Conservation (phyloP, 148 eudicot genomes). For the Nepenthes gracilis region DNA sequence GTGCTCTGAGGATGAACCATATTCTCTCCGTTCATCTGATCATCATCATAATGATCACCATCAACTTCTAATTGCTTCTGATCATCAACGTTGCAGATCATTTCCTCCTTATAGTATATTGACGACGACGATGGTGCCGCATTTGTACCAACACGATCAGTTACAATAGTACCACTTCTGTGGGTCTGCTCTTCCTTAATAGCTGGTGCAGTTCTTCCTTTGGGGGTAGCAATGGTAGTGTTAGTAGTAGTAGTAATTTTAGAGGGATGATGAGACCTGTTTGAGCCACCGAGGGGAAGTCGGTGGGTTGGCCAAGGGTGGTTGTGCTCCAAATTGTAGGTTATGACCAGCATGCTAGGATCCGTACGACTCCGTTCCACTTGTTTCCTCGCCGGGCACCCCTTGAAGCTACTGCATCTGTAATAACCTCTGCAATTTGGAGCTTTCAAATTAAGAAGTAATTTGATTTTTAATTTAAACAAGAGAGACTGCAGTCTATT, state of each 20-base stretch:
- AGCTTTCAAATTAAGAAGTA: no score
- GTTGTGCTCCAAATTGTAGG: conserved; percentile 89
- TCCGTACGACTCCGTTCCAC: conserved; percentile 88
- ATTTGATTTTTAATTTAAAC: no score
- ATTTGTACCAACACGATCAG: neutral
- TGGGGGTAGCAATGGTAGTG: neutral
- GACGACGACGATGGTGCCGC: neutral
- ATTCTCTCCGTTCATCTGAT: neutral
- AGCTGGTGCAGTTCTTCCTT: no score
- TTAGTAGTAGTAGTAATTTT: conserved; percentile 5
- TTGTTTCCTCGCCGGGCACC: conserved; percentile 87
- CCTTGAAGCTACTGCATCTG: conserved; percentile 91
- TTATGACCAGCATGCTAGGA: conserved; percentile 82
- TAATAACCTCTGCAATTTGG: conserved; percentile 54
- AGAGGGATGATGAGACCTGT: conserved; percentile 33
- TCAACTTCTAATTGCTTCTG: no score
- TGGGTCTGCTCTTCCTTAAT: conserved; percentile 12
- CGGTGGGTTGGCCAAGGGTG: conserved; percentile 97
- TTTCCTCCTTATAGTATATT: neutral
- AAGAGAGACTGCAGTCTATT: no score
- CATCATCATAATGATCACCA: conserved; percentile 5
- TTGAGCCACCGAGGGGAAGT: conserved; percentile 77
- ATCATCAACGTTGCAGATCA: no score
- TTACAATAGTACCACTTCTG: neutral
- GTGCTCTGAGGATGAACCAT: neutral